A percentile compares a stretch with the other conserved stretches of the same genome.
Conservation (phyloP, 2,329 filamentous ascomycete genomes). For the Hypoxylon rubiginosum region DNA sequence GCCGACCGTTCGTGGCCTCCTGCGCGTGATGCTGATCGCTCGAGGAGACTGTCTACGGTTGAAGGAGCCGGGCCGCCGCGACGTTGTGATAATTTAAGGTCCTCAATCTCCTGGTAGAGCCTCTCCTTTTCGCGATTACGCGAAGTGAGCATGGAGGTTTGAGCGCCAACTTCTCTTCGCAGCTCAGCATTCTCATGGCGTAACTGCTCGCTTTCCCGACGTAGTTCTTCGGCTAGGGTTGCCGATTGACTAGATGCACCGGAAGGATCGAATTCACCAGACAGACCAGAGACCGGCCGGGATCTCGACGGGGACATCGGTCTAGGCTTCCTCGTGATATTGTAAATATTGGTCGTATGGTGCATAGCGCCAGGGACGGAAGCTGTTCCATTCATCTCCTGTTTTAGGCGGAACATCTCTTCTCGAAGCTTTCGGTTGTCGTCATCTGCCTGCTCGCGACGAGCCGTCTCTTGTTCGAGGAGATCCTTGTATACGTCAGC, state of each 20-base stretch:
- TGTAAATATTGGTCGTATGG: conserved; percentile 76
- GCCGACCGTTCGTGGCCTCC: conserved; percentile 76
- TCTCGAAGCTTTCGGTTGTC: conserved; percentile 88
- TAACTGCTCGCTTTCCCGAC: conserved; percentile 78
- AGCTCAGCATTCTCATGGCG: conserved; percentile 94
- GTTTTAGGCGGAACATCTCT: conserved; percentile 81
- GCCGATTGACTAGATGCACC: conserved; percentile 70
- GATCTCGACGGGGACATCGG: conserved; percentile 61
- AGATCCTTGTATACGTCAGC: conserved; percentile 96
- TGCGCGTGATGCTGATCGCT: conserved; percentile 91
- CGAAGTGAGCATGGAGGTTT: conserved; percentile 97
- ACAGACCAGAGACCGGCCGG: conserved; percentile 64
- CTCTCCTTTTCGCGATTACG: conserved; percentile 95
- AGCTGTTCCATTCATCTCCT: conserved; percentile 62
- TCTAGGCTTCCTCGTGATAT: conserved; percentile 69
- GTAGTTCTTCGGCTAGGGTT: conserved; percentile 82
- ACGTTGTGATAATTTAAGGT: conserved; percentile 89
- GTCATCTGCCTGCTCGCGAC: conserved; percentile 90
- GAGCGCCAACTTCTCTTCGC: conserved; percentile 90
- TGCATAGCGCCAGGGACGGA: conserved; percentile 54
- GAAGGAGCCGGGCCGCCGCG: conserved; percentile 73
- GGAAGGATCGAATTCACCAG: conserved; percentile 64
- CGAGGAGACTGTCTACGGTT: conserved; percentile 89
- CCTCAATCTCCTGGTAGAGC: conserved; percentile 96
- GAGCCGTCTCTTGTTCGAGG: conserved; percentile 89